A percentile compares a stretch with the other conserved stretches of the same genome.
These are phyloP conservation scores for Xylariaceae sp. DNA, from an alignment of 2,329 filamentous ascomycete species.

Conservation along the genomic window DNA sequence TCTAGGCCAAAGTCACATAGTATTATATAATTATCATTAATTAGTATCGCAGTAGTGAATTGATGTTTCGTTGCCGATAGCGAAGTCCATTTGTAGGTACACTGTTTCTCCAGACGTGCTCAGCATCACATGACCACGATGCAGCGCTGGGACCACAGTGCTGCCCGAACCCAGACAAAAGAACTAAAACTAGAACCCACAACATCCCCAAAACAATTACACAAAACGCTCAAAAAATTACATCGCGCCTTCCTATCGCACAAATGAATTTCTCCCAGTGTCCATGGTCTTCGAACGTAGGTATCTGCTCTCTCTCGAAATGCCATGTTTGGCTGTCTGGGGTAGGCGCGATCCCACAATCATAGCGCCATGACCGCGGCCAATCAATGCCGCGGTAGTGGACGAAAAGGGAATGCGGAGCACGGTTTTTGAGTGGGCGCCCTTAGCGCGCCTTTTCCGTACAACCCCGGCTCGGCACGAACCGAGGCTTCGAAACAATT, in stretches of 20 bases:
- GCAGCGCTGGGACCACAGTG: too few species aligned
- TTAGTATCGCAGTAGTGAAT: too few species aligned
- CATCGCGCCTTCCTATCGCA: neutral
- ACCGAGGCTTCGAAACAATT: slow-evolving; percentile 6
- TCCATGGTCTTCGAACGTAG: neutral
- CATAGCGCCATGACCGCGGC: neutral
- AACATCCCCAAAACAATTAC: too few species aligned
- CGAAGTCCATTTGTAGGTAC: too few species aligned
- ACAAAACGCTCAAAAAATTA: too few species aligned
- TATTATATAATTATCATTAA: too few species aligned
- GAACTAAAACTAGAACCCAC: too few species aligned
- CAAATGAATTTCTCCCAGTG: neutral
- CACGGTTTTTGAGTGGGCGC: neutral
- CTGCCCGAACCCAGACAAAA: too few species aligned
- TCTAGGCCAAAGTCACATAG: too few species aligned
- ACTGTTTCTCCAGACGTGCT: too few species aligned
- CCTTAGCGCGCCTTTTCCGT: neutral
- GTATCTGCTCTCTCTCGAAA: neutral
- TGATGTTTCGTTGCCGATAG: too few species aligned
- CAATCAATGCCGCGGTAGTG: slow-evolving; percentile 14
- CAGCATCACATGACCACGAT: too few species aligned
- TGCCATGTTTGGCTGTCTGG: slow-evolving; percentile 13
- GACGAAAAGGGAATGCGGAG: slow-evolving; percentile 14
- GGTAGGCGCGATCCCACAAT: slow-evolving; percentile 9
- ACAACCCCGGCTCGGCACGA: slow-evolving; percentile 11